A percentile compares a stretch with the other conserved stretches of the same genome.
Evolutionary conservation across 768 basidiomycete species (phyloP).

Genomic region (Naematelia encephala): DNA sequence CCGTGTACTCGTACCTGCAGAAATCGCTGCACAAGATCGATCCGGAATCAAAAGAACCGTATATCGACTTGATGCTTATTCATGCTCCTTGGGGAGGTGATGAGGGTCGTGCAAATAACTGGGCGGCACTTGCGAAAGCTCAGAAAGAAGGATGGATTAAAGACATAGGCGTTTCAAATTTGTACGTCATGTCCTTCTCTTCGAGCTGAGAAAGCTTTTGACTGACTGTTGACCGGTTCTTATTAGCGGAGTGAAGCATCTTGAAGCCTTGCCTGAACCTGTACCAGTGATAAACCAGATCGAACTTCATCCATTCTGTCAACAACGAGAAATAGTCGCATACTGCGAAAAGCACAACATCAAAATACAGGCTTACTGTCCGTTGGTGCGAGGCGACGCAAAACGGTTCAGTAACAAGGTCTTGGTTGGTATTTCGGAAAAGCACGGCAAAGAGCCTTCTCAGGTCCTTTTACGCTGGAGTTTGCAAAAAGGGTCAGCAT

Average conservation of each 20-base stretch:
- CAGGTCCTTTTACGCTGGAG: conserved; percentile 56
- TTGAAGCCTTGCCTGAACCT: conserved; percentile 35
- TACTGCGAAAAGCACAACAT: conserved; percentile 66
- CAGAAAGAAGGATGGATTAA: conserved; percentile 45
- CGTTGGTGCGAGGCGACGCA: conserved; percentile 57
- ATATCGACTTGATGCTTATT: conserved; percentile 46
- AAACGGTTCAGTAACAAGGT: conserved; percentile 34
- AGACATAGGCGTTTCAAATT: conserved; percentile 49
- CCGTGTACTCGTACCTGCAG: conserved; percentile 49
- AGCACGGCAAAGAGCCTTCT: conserved; percentile 46
- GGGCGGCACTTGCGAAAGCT: conserved; percentile 34
- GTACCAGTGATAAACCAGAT: conserved; percentile 46
- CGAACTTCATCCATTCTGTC: conserved; percentile 59
- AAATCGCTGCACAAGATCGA: conserved; percentile 34
- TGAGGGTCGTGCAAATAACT: conserved; percentile 40
- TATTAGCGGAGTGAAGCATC: conserved; percentile 45
- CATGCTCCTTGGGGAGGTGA: conserved; percentile 47
- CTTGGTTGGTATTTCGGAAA: conserved; percentile 30
- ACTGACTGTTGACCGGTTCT: neutral
- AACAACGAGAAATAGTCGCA: conserved; percentile 70
- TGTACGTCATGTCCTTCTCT: conserved; percentile 30
- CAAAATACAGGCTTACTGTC: conserved; percentile 51
- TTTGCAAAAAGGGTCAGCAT: conserved; percentile 54
- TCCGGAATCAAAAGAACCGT: conserved; percentile 16
- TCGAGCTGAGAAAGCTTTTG: neutral